Evolutionary conservation across 2,329 filamentous ascomycete genomes (phyloP).

Genomic region (Bipolaris cookei): DNA sequence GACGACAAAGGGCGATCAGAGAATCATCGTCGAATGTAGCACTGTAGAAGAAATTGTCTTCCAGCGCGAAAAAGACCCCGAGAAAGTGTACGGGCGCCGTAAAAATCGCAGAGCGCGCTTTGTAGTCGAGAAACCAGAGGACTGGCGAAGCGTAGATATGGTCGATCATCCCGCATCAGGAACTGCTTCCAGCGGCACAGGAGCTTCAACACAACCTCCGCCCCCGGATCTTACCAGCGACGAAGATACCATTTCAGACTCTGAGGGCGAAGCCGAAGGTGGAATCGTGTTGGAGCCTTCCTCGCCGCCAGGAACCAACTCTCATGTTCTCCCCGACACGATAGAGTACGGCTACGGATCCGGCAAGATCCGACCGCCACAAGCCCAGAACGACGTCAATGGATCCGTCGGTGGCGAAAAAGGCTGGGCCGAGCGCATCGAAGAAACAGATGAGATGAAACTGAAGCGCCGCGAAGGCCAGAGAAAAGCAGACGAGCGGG

Average conservation of each 20-base stretch:
- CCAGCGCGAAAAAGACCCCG: constrained; percentile 53
- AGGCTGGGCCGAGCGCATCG: constrained; percentile 59
- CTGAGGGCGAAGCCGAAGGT: constrained; percentile 25
- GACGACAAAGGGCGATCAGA: constrained; percentile 57
- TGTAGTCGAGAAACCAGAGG: constrained; percentile 47
- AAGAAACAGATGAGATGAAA: constrained; percentile 60
- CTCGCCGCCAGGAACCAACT: neutral
- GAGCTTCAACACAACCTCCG: constrained; percentile 1
- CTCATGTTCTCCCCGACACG: constrained; percentile 14
- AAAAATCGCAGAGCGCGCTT: constrained; percentile 55
- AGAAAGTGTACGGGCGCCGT: constrained; percentile 54
- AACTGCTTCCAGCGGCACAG: neutral
- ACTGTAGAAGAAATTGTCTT: constrained; percentile 61
- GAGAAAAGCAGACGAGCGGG: constrained; percentile 57
- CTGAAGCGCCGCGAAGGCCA: constrained; percentile 59
- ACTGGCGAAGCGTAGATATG: constrained; percentile 56
- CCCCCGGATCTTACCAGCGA: constrained; percentile 13
- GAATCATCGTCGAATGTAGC: constrained; percentile 58
- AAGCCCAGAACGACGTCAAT: constrained; percentile 59
- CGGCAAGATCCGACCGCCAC: constrained; percentile 49
- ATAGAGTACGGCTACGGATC: constrained; percentile 38
- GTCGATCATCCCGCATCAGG: constrained; percentile 35
- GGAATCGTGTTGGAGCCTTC: constrained; percentile 21
- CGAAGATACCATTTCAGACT: constrained; percentile 24
- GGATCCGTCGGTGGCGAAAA: constrained; percentile 64